phyloP scores from a whole-genome alignment of 169 alveolate species.

The Babesia bigemina region DNA sequence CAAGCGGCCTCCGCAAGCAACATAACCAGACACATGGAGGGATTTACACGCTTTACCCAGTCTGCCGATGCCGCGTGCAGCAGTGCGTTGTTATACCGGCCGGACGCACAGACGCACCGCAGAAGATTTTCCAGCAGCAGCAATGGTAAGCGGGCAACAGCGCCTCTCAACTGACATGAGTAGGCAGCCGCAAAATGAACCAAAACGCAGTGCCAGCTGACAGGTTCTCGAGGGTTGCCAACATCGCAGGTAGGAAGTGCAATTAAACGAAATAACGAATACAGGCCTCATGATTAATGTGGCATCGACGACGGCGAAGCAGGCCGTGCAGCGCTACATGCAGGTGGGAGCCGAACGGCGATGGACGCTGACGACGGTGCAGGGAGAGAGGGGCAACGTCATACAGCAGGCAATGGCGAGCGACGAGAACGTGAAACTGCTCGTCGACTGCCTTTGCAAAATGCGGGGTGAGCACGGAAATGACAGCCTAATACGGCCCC shows the following conservation, averaged over 20 bases:
- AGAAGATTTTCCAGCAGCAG: not conserved
- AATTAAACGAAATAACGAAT: not conserved
- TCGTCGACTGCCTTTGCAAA: conserved; percentile 66
- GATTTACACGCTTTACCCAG: too few relatives aligned
- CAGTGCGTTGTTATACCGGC: too few relatives aligned
- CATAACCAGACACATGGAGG: not conserved
- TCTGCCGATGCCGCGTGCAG: too few relatives aligned
- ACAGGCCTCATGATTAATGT: conserved; percentile 50
- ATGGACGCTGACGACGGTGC: not conserved
- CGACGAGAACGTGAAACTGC: conserved; percentile 47
- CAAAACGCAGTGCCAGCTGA: conserved; percentile 54
- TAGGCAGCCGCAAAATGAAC: conserved; percentile 37
- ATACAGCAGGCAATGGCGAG: conserved; percentile 33
- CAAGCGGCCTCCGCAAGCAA: not conserved
- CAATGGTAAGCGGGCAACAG: too few relatives aligned
- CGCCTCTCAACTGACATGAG: too few relatives aligned
- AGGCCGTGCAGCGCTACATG: conserved; percentile 50
- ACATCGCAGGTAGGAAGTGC: conserved; percentile 43
- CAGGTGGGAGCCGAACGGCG: conserved; percentile 28
- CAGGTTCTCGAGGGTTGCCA: conserved; percentile 54
- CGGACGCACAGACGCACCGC: too few relatives aligned
- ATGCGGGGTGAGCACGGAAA: conserved; percentile 52
- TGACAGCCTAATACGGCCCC: not conserved
- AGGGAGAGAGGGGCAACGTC: conserved; percentile 55
- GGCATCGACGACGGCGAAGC: conserved; percentile 54